Conservation (phyloP, 352 stramenopile genomes). For the Globisporangium sylvaticum region DNA sequence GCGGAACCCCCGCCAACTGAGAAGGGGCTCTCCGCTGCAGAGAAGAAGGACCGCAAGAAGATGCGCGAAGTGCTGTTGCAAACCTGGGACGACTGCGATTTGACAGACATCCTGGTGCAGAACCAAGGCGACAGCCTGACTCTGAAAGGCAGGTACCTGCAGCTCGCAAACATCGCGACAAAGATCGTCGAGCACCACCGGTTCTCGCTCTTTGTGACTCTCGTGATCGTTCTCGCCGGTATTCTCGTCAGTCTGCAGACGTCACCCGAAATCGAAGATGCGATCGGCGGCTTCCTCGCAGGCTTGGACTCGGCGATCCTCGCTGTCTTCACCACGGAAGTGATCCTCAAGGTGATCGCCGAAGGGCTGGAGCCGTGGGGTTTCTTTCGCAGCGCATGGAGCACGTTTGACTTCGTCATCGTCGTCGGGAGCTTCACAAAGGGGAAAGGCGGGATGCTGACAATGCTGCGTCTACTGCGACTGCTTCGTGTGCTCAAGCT, state of each 20-base stretch:
- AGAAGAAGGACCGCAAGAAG: slow-evolving; percentile 62
- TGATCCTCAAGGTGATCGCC: slow-evolving; percentile 70
- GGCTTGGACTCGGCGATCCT: slow-evolving; percentile 68
- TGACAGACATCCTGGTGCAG: slow-evolving; percentile 56
- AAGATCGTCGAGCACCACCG: slow-evolving; percentile 55
- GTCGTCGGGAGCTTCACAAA: slow-evolving; percentile 67
- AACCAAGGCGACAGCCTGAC: slow-evolving; percentile 41
- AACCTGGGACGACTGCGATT: slow-evolving; percentile 71
- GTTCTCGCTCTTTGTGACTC: slow-evolving; percentile 72
- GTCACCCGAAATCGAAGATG: slow-evolving; percentile 41
- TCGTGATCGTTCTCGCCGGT: slow-evolving; percentile 71
- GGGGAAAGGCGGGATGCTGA: slow-evolving; percentile 73
- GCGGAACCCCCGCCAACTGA: slow-evolving; percentile 12
- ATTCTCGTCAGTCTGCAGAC: slow-evolving; percentile 80
- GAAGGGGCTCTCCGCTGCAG: slow-evolving; percentile 47
- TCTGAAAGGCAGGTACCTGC: slow-evolving; percentile 52
- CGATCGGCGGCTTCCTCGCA: slow-evolving; percentile 39
- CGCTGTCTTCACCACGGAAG: slow-evolving; percentile 71
- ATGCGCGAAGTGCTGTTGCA: slow-evolving; percentile 73
- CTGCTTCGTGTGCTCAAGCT: slow-evolving; percentile 87
- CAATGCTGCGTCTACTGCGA: slow-evolving; percentile 77
- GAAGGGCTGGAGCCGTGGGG: slow-evolving; percentile 75
- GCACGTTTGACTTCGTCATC: slow-evolving; percentile 86
- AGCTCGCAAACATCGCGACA: slow-evolving; percentile 28
- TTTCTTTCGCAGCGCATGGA: slow-evolving; percentile 75